A percentile compares a stretch with the other conserved stretches of the same genome.
Conservation (phyloP, 192 early-diverging fungal species). For the Umbelopsis ramanniana region DNA sequence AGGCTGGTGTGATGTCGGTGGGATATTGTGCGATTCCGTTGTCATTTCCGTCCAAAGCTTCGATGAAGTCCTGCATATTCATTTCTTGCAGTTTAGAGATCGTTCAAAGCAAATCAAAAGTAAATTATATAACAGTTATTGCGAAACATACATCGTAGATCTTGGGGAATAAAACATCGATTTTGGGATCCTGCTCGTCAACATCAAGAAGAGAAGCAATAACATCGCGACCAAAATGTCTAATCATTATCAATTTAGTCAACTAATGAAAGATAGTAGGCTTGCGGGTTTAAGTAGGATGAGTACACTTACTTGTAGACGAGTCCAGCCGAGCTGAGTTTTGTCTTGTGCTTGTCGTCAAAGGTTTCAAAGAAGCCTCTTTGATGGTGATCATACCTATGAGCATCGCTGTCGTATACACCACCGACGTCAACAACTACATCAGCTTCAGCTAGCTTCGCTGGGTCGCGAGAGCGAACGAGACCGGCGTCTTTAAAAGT, state of each 20-base stretch:
- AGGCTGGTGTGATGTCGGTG: constrained; percentile 74
- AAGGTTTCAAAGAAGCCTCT: constrained; percentile 92
- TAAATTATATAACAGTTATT: background rate
- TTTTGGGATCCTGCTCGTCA: constrained; percentile 51
- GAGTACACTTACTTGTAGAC: constrained; percentile 78
- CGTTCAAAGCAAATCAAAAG: no score
- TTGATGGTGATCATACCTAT: constrained; percentile 93
- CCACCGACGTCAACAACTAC: constrained; percentile 96
- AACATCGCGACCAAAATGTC: constrained; percentile 88
- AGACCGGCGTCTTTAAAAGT: constrained; percentile 68
- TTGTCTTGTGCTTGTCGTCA: constrained; percentile 71
- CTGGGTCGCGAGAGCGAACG: constrained; percentile 84
- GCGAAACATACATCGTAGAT: constrained; percentile 68
- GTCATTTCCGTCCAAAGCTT: constrained; percentile 85
- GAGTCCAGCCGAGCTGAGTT: constrained; percentile 93
- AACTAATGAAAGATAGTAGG: background rate
- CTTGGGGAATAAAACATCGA: constrained; percentile 79
- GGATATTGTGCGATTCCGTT: constrained; percentile 94
- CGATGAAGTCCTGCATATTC: constrained; percentile 62
- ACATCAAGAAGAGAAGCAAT: constrained; percentile 63
- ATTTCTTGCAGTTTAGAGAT: background rate
- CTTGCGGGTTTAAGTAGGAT: background rate
- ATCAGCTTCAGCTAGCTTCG: constrained; percentile 73
- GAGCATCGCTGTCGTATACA: constrained; percentile 76
- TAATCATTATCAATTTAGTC: constrained; percentile 22